Percentiles rank a stretch among this genome's conserved stretches.
phyloP scores from a whole-genome alignment of 225 moss, liverwort and hornwort genomes.

The Polytrichum commune region DNA sequence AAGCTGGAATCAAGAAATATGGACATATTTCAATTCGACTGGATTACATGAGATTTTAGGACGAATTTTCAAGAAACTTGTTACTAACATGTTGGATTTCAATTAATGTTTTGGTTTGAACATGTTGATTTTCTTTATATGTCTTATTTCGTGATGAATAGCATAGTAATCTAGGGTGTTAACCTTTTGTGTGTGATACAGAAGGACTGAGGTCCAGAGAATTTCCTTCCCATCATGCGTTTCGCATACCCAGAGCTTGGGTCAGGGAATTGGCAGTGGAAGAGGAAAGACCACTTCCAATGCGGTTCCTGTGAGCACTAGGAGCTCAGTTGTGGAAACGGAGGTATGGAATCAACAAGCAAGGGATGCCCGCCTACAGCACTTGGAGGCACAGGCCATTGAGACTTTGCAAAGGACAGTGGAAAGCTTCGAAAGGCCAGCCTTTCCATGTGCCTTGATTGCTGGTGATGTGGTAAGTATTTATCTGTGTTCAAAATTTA shows the following conservation, averaged over 20 bases:
- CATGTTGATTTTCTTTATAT: too few species aligned
- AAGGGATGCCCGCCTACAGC: slow-evolving; percentile 56
- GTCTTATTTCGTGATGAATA: too few species aligned
- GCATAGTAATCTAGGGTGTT: too few species aligned
- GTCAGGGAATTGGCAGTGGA: slow-evolving; percentile 16
- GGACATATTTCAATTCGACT: too few species aligned
- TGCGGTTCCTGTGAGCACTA: slow-evolving; percentile 47
- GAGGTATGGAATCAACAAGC: slow-evolving; percentile 73
- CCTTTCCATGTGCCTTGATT: slow-evolving; percentile 95
- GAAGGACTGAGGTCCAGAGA: slow-evolving; percentile 27
- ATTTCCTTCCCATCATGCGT: slow-evolving; percentile 16
- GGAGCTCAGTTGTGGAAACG: slow-evolving; percentile 47
- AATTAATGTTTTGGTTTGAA: too few species aligned
- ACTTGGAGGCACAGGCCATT: slow-evolving; percentile 72
- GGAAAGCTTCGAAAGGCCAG: slow-evolving; percentile 62
- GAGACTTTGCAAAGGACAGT: slow-evolving; percentile 60
- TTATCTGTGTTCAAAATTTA: not conserved
- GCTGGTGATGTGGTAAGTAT: slow-evolving; percentile 95
- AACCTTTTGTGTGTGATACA: slow-evolving; percentile 6
- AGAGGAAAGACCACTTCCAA: slow-evolving; percentile 20
- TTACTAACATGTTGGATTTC: too few species aligned
- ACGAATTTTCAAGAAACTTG: too few species aligned
- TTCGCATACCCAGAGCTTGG: slow-evolving; percentile 31
- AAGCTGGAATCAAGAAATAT: too few species aligned
- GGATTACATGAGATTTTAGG: too few species aligned